Conservation (phyloP, 2,329 filamentous ascomycete genomes). For the Pseudogymnoascus sp. region DNA sequence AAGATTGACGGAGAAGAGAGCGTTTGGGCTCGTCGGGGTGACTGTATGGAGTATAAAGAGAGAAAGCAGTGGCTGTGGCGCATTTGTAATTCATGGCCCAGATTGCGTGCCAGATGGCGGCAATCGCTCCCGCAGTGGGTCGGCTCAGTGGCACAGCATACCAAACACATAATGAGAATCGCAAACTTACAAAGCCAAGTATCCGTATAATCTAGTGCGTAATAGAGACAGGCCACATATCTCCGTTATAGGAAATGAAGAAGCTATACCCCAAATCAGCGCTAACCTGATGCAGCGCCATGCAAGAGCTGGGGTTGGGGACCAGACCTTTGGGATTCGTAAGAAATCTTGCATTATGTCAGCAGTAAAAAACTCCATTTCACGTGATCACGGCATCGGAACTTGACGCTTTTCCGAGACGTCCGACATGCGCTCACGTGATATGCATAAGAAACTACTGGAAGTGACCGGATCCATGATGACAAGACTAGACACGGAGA, state of each 20-base stretch:
- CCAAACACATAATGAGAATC: neutral
- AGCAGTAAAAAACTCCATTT: neutral
- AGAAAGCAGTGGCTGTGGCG: neutral
- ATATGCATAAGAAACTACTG: neutral
- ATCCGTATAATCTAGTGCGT: neutral
- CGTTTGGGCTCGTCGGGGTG: neutral
- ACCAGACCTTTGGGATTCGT: neutral
- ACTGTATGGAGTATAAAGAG: neutral
- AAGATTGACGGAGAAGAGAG: neutral
- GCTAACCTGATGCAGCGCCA: neutral
- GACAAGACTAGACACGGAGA: neutral
- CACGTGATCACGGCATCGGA: neutral
- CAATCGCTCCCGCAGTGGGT: neutral
- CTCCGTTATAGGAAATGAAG: constrained; percentile 3
- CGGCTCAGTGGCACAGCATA: neutral
- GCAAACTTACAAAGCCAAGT: neutral
- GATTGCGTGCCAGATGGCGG: constrained; percentile 1
- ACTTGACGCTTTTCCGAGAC: constrained; percentile 1
- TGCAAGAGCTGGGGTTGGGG: neutral
- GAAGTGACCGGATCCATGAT: neutral
- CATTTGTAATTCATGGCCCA: neutral
- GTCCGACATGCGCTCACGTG: neutral
- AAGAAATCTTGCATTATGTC: neutral
- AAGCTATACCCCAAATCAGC: neutral
- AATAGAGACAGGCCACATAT: neutral